Base-by-base conservation (phyloP, 192 early-diverging fungal genomes). In the Dissophora ornata region DNA sequence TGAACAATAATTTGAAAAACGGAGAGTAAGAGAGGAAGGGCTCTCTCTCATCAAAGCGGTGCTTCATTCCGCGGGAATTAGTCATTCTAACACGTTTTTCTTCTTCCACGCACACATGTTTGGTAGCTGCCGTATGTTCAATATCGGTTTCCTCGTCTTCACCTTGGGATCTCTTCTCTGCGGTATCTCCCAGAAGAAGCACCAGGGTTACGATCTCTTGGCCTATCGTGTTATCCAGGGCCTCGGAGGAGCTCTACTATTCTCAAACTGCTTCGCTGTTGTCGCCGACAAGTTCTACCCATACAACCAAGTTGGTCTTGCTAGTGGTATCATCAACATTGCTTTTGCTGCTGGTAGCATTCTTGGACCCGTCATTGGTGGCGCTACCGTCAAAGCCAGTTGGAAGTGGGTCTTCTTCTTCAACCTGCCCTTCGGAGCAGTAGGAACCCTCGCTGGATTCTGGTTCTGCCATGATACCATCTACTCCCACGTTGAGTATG, bases 391-490 rank as follows among this genome's bases (percentile, higher is more conserved):
- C 36, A 64, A 57, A 10, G 71, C 63, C 32, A 67, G 63, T 34
- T 75, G 71, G 71, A 75, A 67, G 26, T 75, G 71, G 71, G 63
- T 75, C 34, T 75, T 75, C 57, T 75, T 75, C 57, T 75, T 75
- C 63, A 75, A 75, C 63, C 9, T 75, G 44, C 71, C 71, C 34
- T 75, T 75, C 52, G 71, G 71, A n/a, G 71, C 57, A 2, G n/a
- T 75, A 15, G 71, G 71, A 29, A 75, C 71, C 12, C 25, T 75
- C 50, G 55, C 50, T 4, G 71, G 71, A 16, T 67, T 75, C 51
- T 11, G 22, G 32, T 75, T 75, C 45, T 75, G 71, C 57, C 71
- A 75, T 25, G 71, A 75, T 32, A 67, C 63, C 38, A 55, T 75
- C 45, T 75, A 61, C 22, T 44, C 62, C 21, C 48, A 75, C 21